Base-by-base conservation (phyloP, 371 early-diverging fungal genomes). In the Enterocytospora artemiae region DNA sequence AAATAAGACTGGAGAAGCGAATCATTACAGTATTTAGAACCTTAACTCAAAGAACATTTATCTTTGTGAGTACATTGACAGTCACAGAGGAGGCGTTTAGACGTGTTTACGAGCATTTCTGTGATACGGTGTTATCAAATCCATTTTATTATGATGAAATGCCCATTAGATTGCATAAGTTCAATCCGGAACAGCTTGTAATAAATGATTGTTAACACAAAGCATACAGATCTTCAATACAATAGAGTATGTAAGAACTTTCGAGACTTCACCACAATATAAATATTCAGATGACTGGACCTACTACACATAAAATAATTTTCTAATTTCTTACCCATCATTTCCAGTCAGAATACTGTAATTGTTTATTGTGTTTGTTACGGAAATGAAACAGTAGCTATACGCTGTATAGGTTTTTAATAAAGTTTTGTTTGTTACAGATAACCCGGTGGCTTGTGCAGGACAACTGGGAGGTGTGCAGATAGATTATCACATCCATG, bases 121-220 rank as follows among this genome's bases (percentile, higher is more conserved):
- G 89, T 59, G 91, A 95, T 73, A 94, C 85, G 75, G 93, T 88
- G 30, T 88, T 93, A 86, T 92, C 92, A 81, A 93, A 92, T 72
- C 93, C 96, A 28, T 96, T 96, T 75, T 88, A 93, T 81, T 89
- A 86, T 53, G 87, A 90, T 20, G 94, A 95, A 73, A 93, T 94
- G 95, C 96, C 96, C 18, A 90, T 96, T 61, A 86, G 92, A 18
- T 89, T 41, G 37, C 28, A 43, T 34, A 63, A 64, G 32, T 69
- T 69, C 41, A 51, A 50, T 4, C 70, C 70, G 12, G 56, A 55
- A 22, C 36, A 32, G 56, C 22, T n/a, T n/a, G n/a, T n/a, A n/a
- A 39, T n/a, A 12, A 12, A 12, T 39, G n/a, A 39, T 9, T 39
- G n/a, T 39, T 39, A 39, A 39, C 9, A 39, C n/a, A 39, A 39